Percentiles rank a stretch among this genome's conserved stretches.
phyloP scores from a whole-genome alignment of 108 stramenopile genomes.

The Aurantiochytrium sp. region DNA sequence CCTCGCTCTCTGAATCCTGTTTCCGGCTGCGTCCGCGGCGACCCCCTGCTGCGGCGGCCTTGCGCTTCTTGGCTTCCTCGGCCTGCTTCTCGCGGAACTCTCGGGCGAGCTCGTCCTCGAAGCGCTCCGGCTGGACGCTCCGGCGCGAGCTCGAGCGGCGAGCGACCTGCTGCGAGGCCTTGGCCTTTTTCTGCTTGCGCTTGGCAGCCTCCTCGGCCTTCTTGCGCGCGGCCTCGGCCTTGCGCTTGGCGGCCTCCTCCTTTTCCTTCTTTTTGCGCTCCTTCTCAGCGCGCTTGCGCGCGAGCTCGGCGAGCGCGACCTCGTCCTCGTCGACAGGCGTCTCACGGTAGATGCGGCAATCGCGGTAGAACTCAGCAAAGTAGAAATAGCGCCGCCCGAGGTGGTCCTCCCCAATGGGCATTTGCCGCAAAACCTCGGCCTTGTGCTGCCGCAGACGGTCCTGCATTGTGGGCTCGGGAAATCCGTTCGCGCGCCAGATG shows the following conservation, averaged over 20 bases:
- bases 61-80: not conserved
- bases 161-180: not conserved
- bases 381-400: not conserved
- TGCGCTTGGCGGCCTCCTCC: not conserved
- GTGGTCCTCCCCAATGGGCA: not conserved
- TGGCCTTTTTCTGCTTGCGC: not conserved
- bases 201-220: not conserved
- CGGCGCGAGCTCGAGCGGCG: not conserved
- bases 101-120: not conserved
- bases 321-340: not conserved
- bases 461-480: not conserved
- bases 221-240: not conserved
- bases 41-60: not conserved
- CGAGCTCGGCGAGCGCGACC: not conserved
- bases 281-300: not conserved
- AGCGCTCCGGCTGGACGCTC: not conserved
- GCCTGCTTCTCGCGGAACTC: not conserved
- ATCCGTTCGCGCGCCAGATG: not conserved
- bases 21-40: not conserved
- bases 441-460: not conserved
- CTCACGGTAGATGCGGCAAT: conserved; percentile 25
- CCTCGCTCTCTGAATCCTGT: not conserved
- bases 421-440: not conserved
- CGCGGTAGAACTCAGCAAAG: not conserved
- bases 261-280: not conserved